Conservation (phyloP, 768 basidiomycete species). For the Suillus discolor region DNA sequence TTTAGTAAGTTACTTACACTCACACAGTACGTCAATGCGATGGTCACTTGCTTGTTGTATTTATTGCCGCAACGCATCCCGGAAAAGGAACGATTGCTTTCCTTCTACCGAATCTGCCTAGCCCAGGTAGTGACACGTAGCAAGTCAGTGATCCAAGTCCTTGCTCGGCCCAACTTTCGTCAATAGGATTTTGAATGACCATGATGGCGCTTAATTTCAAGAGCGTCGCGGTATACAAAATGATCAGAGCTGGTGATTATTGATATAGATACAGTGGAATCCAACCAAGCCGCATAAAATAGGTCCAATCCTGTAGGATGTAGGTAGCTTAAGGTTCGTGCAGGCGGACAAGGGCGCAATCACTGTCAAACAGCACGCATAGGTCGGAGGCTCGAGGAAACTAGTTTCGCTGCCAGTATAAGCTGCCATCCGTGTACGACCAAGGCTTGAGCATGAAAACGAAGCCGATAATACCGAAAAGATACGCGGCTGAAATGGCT, state of each 20-base stretch:
- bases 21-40: background rate
- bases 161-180: background rate
- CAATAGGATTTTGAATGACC: background rate
- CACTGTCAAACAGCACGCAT: background rate
- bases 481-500: conserved; percentile 61
- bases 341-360: background rate
- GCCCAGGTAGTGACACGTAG: background rate
- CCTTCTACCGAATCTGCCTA: background rate
- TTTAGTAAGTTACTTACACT: background rate
- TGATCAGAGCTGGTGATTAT: background rate
- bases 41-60: background rate
- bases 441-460: conserved; percentile 51
- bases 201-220: background rate
- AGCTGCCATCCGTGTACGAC: conserved; percentile 41
- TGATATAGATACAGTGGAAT: background rate
- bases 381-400: background rate
- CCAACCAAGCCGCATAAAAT: background rate
- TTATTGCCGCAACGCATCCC: background rate
- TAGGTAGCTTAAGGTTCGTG: background rate
- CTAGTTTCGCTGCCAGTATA: conserved; percentile 43
- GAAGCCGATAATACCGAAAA: conserved; percentile 63
- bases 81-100: background rate
- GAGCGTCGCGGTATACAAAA: background rate
- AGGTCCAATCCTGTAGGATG: background rate
- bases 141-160: background rate